Evolutionary conservation across 306 rosid species (phyloP).

Genomic region (Nissolia schottii): DNA sequence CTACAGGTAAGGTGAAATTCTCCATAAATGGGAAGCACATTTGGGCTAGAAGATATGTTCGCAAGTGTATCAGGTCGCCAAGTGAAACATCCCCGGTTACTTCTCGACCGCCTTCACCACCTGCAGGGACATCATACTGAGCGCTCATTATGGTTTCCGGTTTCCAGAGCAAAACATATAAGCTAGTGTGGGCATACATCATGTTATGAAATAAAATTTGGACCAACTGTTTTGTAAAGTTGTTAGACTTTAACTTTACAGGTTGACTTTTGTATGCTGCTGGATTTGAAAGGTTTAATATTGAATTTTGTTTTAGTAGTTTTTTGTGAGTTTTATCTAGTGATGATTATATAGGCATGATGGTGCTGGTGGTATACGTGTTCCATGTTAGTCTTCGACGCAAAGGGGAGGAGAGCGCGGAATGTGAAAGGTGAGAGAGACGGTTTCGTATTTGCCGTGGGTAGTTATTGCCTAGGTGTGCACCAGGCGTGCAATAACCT

Average conservation of each 20-base stretch:
- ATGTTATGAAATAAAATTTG: background rate
- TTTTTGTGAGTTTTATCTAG: background rate
- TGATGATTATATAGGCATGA: background rate
- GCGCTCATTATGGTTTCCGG: background rate
- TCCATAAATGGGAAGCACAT: slow-evolving; percentile 64
- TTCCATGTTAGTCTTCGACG: background rate
- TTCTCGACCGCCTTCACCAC: background rate
- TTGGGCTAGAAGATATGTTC: slow-evolving; percentile 60
- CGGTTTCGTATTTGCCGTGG: too few relatives aligned
- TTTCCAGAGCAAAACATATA: background rate
- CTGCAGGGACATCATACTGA: background rate
- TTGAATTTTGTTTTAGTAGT: background rate
- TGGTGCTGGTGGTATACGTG: background rate
- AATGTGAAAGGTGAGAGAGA: too few relatives aligned
- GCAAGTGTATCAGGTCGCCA: slow-evolving; percentile 11
- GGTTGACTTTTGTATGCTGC: background rate
- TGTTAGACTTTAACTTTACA: background rate
- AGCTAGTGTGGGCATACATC: background rate
- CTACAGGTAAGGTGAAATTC: slow-evolving; percentile 33
- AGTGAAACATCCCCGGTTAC: background rate
- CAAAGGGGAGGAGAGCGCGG: too few relatives aligned
- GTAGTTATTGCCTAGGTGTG: too few relatives aligned
- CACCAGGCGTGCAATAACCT: too few relatives aligned
- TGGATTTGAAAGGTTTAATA: background rate
- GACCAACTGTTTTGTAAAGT: background rate